Evolutionary conservation across 75 land plant genomes (phyloP).

Genomic region (Selaginella moellendorffii): DNA sequence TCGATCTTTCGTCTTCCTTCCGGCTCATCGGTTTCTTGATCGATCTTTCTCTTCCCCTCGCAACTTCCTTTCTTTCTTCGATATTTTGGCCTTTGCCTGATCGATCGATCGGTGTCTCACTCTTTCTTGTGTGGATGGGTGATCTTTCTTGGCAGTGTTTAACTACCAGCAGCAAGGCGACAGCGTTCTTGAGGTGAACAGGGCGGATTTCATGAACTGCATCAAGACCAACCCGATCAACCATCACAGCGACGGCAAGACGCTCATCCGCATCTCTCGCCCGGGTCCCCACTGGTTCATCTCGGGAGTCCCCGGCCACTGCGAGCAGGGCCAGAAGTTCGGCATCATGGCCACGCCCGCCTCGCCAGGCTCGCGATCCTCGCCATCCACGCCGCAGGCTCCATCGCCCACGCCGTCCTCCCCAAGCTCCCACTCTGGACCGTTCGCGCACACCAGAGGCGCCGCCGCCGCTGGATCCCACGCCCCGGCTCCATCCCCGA

Average conservation of each 20-base stretch:
- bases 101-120: too few relatives aligned
- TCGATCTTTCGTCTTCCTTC: not conserved
- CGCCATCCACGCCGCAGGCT: not conserved
- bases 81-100: not conserved
- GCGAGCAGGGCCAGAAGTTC: slow-evolving; percentile 54
- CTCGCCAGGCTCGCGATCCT: not conserved
- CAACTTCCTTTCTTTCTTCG: not conserved
- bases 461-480: too few relatives aligned
- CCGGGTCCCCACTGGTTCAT: slow-evolving; percentile 47
- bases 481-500: too few relatives aligned
- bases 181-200: slow-evolving; percentile 15
- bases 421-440: too few relatives aligned
- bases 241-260: slow-evolving; percentile 31
- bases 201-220: slow-evolving; percentile 9
- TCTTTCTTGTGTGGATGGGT: too few relatives aligned
- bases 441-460: too few relatives aligned
- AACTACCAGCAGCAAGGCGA: slow-evolving; percentile 9
- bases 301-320: slow-evolving; percentile 62
- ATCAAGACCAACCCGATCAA: not conserved
- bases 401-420: not conserved
- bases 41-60: not conserved
- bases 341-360: slow-evolving; percentile 27
- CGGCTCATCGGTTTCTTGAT: not conserved
- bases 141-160: slow-evolving; percentile 11
- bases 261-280: slow-evolving; percentile 22